Evolutionary conservation across 768 basidiomycete genomes (phyloP).

Genomic region (Phaffia tasmanica): DNA sequence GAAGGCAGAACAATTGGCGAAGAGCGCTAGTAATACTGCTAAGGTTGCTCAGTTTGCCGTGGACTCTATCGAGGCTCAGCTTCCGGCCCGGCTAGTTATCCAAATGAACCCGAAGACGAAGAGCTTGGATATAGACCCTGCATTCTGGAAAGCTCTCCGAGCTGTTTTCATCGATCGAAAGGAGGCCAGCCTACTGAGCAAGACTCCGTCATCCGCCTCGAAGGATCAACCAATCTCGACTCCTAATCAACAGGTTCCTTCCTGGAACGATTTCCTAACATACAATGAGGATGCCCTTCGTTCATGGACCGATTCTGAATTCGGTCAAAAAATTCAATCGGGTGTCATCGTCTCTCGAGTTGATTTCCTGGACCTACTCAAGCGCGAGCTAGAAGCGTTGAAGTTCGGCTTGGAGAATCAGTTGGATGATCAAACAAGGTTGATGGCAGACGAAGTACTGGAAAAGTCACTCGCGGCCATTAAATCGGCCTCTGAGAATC

Average conservation of each 20-base stretch:
- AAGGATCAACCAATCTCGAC: neutral
- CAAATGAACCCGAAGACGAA: constrained; percentile 30
- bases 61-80: constrained; percentile 36
- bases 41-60: constrained; percentile 31
- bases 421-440: constrained; percentile 29
- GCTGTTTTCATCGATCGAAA: constrained; percentile 36
- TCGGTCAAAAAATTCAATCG: constrained; percentile 29
- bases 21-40: constrained; percentile 33
- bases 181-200: constrained; percentile 28
- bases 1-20: constrained; percentile 33
- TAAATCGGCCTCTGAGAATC: neutral
- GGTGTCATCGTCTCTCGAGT: constrained; percentile 35
- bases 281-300: constrained; percentile 36
- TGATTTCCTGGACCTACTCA: constrained; percentile 37
- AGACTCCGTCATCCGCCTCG: neutral
- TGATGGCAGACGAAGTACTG: constrained; percentile 30
- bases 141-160: constrained; percentile 41
- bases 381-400: constrained; percentile 35
- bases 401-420: constrained; percentile 29
- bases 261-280: constrained; percentile 34
- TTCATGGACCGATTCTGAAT: constrained; percentile 34
- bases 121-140: constrained; percentile 37
- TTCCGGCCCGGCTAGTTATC: constrained; percentile 40
- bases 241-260: constrained; percentile 16
- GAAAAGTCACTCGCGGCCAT: constrained; percentile 26